A percentile compares a stretch with the other conserved stretches of the same genome.
phyloP scores from a whole-genome alignment of 352 stramenopile species.

The Globisporangium apiculatum region DNA sequence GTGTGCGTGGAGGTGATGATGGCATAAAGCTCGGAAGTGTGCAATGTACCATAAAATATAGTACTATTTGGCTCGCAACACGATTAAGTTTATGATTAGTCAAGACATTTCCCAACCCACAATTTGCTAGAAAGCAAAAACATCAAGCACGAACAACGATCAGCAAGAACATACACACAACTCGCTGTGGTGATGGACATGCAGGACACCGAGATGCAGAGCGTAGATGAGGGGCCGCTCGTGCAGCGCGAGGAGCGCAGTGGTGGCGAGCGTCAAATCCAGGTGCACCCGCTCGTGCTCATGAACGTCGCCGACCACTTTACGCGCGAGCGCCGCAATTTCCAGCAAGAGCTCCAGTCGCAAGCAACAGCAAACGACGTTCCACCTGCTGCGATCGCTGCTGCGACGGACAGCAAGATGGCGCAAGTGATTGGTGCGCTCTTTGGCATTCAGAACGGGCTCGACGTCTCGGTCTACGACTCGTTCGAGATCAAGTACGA shows the following conservation, averaged over 20 bases:
- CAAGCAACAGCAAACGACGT: not conserved
- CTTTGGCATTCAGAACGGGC: slow-evolving; percentile 87
- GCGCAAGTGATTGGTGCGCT: slow-evolving; percentile 83
- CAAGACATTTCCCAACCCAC: not conserved
- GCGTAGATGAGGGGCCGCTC: slow-evolving; percentile 30
- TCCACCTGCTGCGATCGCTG: slow-evolving; percentile 4
- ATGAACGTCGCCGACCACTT: slow-evolving; percentile 95
- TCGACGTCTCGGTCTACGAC: slow-evolving; percentile 79
- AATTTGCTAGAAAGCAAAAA: not conserved
- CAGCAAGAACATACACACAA: not conserved
- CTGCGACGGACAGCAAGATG: slow-evolving; percentile 21
- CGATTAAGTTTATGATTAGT: too few relatives aligned
- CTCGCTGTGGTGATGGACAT: slow-evolving; percentile 9
- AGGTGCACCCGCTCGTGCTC: slow-evolving; percentile 87
- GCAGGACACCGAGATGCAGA: slow-evolving; percentile 62
- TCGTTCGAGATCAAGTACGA: slow-evolving; percentile 88
- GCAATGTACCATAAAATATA: too few relatives aligned
- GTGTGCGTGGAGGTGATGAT: too few relatives aligned
- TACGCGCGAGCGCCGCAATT: slow-evolving; percentile 77
- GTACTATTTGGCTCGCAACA: too few relatives aligned
- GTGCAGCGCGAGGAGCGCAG: slow-evolving; percentile 38
- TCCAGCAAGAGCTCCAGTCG: slow-evolving; percentile 20
- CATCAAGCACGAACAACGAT: slow-evolving; percentile 1
- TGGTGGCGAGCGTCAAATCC: slow-evolving; percentile 51
- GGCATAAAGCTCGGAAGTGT: too few relatives aligned